Evolutionary conservation across 2,329 filamentous ascomycete genomes (phyloP), one percentile per base, ranked within the genome.

Genomic region (Bipolaris sorokiniana): DNA sequence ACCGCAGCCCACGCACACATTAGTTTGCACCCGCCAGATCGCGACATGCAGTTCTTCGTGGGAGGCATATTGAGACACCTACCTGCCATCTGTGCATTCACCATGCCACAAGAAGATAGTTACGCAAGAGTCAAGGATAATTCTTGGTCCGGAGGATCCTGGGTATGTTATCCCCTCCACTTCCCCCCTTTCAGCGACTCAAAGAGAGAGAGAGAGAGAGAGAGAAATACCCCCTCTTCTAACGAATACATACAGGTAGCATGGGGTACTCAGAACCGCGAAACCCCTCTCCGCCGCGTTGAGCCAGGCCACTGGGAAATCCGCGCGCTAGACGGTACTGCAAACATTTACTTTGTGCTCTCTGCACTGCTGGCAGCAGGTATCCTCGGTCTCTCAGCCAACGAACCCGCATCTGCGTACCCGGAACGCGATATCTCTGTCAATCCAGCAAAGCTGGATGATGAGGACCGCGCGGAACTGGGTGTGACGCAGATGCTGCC

Each of bases 191-290:
- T 37, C 22, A 28, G 9, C 9, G 4, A 28, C 26, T 10, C 26
- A 28, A 33, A 34, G 15, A 11, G 15, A 40, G 20, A 37, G n/a
- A 20, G 16, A 34, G 23, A 16, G 7, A 15, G n/a, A 11, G 33
- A 26, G 5, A 37, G 18, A 3, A 44, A 13, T 20, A 41, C 4
- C 10, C 16, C 3, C 10, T 26, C 3, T 11, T 13, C 36, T 51
- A 28, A 23, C 46, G 1, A 53, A 18, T 13, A 90, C 0, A 84
- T 87, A 7, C 93, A 88, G 87, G 84, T 93, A 0, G 79, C 88
- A 0, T 96, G 90, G 91, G 91, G 91, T 11, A 90, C 86, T 4
- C 88, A 95, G 76, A 95, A 95, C 73, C 86, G 90, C 16, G 90
- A 94, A 78, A 82, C 86, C 4, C 88, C 91, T 0, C 79, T 96